Base-by-base conservation (phyloP, 1,139 yeast species). In the Geotrichum cucujoidarum region DNA sequence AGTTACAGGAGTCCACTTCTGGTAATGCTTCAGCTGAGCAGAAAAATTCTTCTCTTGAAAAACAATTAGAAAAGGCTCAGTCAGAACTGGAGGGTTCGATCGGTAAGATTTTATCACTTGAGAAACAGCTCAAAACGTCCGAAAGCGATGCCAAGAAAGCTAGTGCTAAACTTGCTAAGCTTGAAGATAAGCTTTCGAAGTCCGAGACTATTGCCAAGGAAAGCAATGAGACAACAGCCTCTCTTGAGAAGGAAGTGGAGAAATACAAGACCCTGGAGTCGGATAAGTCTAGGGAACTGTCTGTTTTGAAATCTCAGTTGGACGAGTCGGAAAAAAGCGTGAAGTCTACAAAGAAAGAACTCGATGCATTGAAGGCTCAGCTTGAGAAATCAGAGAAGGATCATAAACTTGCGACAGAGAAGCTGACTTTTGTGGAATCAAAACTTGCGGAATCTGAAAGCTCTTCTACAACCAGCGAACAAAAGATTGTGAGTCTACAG, bases 321-420 rank as follows among this genome's bases (percentile, higher is more conserved):
- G 11, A 10, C 8, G 35, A 16, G 18, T 32, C 35, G 13, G 20
- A 32, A 24, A 24, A 24, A 6, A 24, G 10, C 27, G 10, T 10
- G 10, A 6, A 6, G 10, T 6, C 27, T 24, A 10, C 27, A 6
- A 24, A 24, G 27, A 10, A 24, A 10, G 27, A 24, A 10, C 27
- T 24, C 8, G 27, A 24, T 6, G 27, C 10, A 24, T 10, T 24
- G 27, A 6, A 24, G 27, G 10, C 27, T 47, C 18, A 40, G 22
- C 41, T 50, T 20, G 34, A 45, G 7, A 51, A 51, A n/a, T 46
- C 52, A 18, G 41, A 50, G 11, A 41, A 21, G 27, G 16, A 40
- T n/a, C 27, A 41, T 6, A 24, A 24, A 10, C 10, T 10, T 24
- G 27, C 27, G 10, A 24, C 27, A 24, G 27, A 24, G 6, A 24